Conservation (phyloP, 2,329 filamentous ascomycete species). For the Fusarium poae region DNA sequence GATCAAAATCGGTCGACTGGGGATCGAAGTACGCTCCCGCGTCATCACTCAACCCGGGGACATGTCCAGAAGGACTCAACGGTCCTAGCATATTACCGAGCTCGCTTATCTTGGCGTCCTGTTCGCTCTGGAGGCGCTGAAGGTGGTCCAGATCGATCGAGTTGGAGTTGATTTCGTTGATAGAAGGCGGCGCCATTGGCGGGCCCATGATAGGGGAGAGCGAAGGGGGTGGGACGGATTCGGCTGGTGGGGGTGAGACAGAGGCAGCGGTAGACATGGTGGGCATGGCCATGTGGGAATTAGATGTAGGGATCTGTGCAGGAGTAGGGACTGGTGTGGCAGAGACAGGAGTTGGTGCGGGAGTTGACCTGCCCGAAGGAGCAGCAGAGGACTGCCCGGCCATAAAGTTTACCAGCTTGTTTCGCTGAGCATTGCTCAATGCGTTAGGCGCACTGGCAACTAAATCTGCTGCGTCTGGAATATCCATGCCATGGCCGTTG, state of each 20-base stretch:
- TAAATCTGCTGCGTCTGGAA: slow-evolving; percentile 64
- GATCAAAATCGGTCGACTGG: slow-evolving; percentile 62
- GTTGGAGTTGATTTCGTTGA: slow-evolving; percentile 75
- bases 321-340: slow-evolving; percentile 10
- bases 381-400: slow-evolving; percentile 58
- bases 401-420: slow-evolving; percentile 71
- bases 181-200: slow-evolving; percentile 61
- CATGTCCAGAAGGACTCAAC: slow-evolving; percentile 81
- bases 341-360: slow-evolving; percentile 33
- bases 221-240: slow-evolving; percentile 52
- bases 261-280: slow-evolving; percentile 43
- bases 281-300: slow-evolving; percentile 36
- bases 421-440: slow-evolving; percentile 69
- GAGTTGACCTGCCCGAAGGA: slow-evolving; percentile 41
- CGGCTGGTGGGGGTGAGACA: slow-evolving; percentile 45
- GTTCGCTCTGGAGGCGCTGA: slow-evolving; percentile 81
- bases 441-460: slow-evolving; percentile 68
- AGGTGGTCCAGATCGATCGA: slow-evolving; percentile 83
- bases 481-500: slow-evolving; percentile 59
- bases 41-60: slow-evolving; percentile 75
- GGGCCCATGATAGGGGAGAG: slow-evolving; percentile 65
- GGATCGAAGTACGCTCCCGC: slow-evolving; percentile 54
- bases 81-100: slow-evolving; percentile 81
- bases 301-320: slow-evolving; percentile 28
- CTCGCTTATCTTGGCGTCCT: slow-evolving; percentile 81